Percentiles rank a stretch among this genome's conserved stretches.
Conservation (phyloP, 202 grass and related monocot species). For the Tripidium arundinaceum region DNA sequence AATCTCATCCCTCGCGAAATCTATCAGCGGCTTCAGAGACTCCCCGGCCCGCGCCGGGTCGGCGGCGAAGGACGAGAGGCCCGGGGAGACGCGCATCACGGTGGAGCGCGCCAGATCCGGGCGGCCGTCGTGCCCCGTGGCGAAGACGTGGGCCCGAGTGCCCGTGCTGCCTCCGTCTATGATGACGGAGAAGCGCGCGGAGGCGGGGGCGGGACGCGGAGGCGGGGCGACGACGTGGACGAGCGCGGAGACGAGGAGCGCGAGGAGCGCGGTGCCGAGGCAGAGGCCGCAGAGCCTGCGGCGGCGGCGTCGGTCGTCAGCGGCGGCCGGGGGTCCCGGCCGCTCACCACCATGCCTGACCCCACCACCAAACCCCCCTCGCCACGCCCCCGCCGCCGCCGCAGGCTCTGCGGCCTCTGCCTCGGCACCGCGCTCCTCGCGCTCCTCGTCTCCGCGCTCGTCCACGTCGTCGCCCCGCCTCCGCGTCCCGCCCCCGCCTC, state of each 20-base stretch:
- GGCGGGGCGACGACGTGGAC: slow-evolving; percentile 38
- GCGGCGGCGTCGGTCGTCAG: slow-evolving; percentile 46
- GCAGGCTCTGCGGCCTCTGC: slow-evolving; percentile 39
- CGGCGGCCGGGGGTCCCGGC: slow-evolving; percentile 9
- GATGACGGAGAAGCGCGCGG: slow-evolving; percentile 52
- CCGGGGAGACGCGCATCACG: slow-evolving; percentile 78
- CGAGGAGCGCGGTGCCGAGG: slow-evolving; percentile 36
- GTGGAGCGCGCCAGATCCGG: slow-evolving; percentile 62
- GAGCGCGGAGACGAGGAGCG: slow-evolving; percentile 41
- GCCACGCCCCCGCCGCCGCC: slow-evolving; percentile 30
- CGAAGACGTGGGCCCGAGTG: slow-evolving; percentile 72
- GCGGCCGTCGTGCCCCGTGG: slow-evolving; percentile 33
- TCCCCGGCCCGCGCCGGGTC: slow-evolving; percentile 50
- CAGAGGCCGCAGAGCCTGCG: slow-evolving; percentile 38
- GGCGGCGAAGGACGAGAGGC: slow-evolving; percentile 59
- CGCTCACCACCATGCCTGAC: slow-evolving; percentile 34
- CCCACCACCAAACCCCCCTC: slow-evolving; percentile 38
- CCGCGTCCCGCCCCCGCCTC: neutral
- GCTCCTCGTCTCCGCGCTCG: slow-evolving; percentile 44
- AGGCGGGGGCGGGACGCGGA: neutral
- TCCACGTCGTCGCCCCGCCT: slow-evolving; percentile 35
- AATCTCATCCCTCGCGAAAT: slow-evolving; percentile 54
- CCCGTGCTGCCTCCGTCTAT: slow-evolving; percentile 84
- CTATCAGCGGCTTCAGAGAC: slow-evolving; percentile 48
- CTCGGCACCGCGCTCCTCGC: slow-evolving; percentile 37